phyloP scores from a whole-genome alignment of 306 rosid genomes.

The Quercus suber region DNA sequence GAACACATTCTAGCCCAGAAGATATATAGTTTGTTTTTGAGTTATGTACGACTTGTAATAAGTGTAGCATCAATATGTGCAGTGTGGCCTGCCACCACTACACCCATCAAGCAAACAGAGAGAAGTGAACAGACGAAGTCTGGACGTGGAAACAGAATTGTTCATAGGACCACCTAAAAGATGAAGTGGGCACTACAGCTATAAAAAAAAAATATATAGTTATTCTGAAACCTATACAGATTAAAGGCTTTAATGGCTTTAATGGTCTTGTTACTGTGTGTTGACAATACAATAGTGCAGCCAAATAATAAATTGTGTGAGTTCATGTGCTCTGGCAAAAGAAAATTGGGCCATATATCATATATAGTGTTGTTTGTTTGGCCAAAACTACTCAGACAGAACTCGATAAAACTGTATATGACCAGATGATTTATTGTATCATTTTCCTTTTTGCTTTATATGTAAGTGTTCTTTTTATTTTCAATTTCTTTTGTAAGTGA shows the following conservation, averaged over 20 bases:
- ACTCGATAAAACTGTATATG: too few relatives aligned
- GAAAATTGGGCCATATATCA: not conserved
- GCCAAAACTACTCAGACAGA: not conserved
- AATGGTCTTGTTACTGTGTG: not conserved
- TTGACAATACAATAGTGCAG: not conserved
- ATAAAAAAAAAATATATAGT: not conserved
- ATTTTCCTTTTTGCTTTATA: too few relatives aligned
- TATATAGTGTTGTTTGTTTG: not conserved
- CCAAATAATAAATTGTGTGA: not conserved
- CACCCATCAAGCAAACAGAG: constrained; percentile 6
- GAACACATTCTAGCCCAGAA: too few relatives aligned
- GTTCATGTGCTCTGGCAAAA: not conserved
- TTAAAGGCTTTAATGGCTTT: not conserved
- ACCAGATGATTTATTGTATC: too few relatives aligned
- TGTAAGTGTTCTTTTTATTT: too few relatives aligned
- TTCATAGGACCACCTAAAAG: constrained; percentile 67
- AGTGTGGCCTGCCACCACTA: constrained; percentile 37
- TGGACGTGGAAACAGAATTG: constrained; percentile 75
- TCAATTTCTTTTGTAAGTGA: too few relatives aligned
- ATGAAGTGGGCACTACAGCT: not conserved
- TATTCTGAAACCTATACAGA: not conserved
- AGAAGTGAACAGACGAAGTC: not conserved
- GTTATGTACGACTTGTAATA: not conserved
- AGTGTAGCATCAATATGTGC: not conserved
- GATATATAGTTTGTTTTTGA: too few relatives aligned